Evolutionary conservation across 192 early-diverging fungal genomes (phyloP).

Genomic region (Fimicolochytrium jonesii): DNA sequence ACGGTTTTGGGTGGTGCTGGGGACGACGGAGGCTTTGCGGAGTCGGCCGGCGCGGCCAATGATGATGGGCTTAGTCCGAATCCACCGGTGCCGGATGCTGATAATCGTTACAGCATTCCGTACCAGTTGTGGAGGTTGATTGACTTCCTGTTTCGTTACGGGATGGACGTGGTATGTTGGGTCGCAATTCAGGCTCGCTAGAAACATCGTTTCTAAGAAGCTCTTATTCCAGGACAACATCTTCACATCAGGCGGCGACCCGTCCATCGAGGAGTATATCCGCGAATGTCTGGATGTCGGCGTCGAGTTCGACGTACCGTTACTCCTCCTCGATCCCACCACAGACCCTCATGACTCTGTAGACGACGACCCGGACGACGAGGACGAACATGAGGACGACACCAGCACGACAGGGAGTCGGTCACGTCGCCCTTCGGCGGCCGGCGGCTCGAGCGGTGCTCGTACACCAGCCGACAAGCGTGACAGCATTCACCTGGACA

Average conservation of each 20-base stretch:
- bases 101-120: slow-evolving; percentile 39
- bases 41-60: background rate
- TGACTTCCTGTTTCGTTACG: slow-evolving; percentile 66
- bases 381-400: background rate
- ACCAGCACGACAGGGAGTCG: no score
- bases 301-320: slow-evolving; percentile 54
- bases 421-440: background rate
- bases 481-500: slow-evolving; percentile 6
- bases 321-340: slow-evolving; percentile 27
- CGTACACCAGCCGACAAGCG: slow-evolving; percentile 13
- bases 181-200: background rate
- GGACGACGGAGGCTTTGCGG: slow-evolving; percentile 12
- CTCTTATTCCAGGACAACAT: slow-evolving; percentile 53
- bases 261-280: slow-evolving; percentile 56
- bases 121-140: slow-evolving; percentile 69
- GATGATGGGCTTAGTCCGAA: background rate
- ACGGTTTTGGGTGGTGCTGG: slow-evolving; percentile 14
- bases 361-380: slow-evolving; percentile 1
- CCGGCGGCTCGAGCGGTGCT: background rate
- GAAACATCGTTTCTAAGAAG: background rate
- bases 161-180: slow-evolving; percentile 56
- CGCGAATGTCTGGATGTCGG: slow-evolving; percentile 79
- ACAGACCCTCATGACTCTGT: background rate
- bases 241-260: slow-evolving; percentile 63
- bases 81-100: slow-evolving; percentile 28